Base-by-base conservation (phyloP, 2,329 filamentous ascomycete genomes). In the Colletotrichum destructivum region DNA sequence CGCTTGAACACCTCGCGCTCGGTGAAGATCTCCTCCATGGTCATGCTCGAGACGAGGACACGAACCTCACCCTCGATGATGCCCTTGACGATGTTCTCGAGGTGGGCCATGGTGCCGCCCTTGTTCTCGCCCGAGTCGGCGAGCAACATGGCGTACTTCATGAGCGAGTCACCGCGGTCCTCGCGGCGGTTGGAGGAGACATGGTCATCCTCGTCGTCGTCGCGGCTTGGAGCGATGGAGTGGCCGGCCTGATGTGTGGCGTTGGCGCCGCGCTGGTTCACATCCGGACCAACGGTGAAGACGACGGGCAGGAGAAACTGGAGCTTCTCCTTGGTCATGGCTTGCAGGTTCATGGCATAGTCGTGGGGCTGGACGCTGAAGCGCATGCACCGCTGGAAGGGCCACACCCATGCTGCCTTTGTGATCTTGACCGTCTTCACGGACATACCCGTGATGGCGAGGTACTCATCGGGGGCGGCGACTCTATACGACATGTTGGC, bases 61-160 rank as follows among this genome's bases (percentile, higher is more conserved):
- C 94, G 89, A 1, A 93, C 95, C 81, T 97, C 94, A 73, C 94
- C 94, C 81, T 97, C 94, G 76, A 97, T 96, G 80, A 97, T 95
- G 72, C 94, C 94, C 81, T 94, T 96, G 81, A 97, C 92, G 73
- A 97, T 97, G 75, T 93, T 93, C 78, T 93, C 92, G 18, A 96
- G 91, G 82, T 96, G 93, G 65, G 88, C 74, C 81, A 83, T 77
- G 62, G 79, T 76, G 18, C 83, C 82, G 47, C 79, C 80, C 75
- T 85, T 83, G 47, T 77, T 78, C 11, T 83, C 81, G 62, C 91
- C 91, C 15, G 93, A 92, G 71, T 92, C 92, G 5, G 93, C 93
- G 5, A 97, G 86, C 0, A 97, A 87, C 81, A 94, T 92, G 62
- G 94, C 94, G 78, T 95, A 97, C 83, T 95, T 96, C 82, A 91